Evolutionary conservation across 352 stramenopile species (phyloP).

Genomic region (Phytophthora pluvialis): DNA sequence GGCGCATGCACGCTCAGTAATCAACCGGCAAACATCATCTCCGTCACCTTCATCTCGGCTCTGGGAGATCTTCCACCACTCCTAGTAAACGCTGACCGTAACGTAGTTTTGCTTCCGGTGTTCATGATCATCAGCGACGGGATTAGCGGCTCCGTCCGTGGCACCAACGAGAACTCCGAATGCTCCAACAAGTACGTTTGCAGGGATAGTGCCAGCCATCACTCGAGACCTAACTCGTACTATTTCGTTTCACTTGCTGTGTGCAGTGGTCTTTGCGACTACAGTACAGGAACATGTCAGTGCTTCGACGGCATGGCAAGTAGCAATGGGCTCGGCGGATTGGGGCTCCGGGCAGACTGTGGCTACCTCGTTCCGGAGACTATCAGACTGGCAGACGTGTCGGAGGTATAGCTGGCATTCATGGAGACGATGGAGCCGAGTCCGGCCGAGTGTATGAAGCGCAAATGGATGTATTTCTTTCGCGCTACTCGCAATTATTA

Average conservation of each 20-base stretch:
- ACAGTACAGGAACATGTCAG: slow-evolving; percentile 49
- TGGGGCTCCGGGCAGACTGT: slow-evolving; percentile 71
- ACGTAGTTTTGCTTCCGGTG: slow-evolving; percentile 43
- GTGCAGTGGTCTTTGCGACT: slow-evolving; percentile 67
- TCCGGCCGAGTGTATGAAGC: neutral
- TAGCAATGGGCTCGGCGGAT: slow-evolving; percentile 54
- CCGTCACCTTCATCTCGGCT: slow-evolving; percentile 63
- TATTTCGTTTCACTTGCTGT: neutral
- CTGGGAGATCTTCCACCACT: slow-evolving; percentile 67
- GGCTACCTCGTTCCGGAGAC: slow-evolving; percentile 54
- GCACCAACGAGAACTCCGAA: slow-evolving; percentile 72
- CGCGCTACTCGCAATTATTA: slow-evolving; percentile 44
- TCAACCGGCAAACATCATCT: slow-evolving; percentile 55
- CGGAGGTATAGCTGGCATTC: slow-evolving; percentile 16
- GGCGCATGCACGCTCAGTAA: slow-evolving; percentile 55
- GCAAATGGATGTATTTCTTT: slow-evolving; percentile 39
- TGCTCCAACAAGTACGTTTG: slow-evolving; percentile 79
- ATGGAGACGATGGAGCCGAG: too few relatives aligned
- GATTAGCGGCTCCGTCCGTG: slow-evolving; percentile 51
- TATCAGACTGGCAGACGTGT: slow-evolving; percentile 44
- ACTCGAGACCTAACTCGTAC: neutral
- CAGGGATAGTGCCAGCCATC: neutral
- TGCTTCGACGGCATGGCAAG: slow-evolving; percentile 81
- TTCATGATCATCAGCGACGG: slow-evolving; percentile 71
- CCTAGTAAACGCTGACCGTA: slow-evolving; percentile 35